Conservation (phyloP, 2,329 filamentous ascomycete species). For the Cordyceps cateniannulata region DNA sequence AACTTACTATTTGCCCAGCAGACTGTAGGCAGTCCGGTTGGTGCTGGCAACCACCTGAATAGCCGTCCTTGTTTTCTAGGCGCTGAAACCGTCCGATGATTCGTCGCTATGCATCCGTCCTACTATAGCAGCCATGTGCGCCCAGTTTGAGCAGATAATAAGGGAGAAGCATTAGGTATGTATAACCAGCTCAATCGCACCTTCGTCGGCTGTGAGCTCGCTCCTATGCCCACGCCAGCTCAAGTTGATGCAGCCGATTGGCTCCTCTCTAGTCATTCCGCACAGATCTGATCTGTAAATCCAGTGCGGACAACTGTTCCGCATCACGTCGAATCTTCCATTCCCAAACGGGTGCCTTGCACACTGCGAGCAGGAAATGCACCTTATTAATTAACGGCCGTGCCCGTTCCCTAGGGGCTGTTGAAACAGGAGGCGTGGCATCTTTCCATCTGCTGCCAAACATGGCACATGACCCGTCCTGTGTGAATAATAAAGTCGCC, state of each 20-base stretch:
- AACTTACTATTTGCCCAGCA: neutral
- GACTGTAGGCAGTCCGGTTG: neutral
- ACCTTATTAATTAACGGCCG: neutral
- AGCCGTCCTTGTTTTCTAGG: neutral
- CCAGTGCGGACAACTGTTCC: neutral
- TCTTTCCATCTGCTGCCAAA: neutral
- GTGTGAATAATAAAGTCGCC: neutral
- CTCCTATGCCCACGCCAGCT: neutral
- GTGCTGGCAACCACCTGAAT: neutral
- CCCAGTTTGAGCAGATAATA: no score
- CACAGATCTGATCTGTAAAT: neutral
- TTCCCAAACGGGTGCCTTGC: neutral
- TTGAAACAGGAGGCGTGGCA: neutral
- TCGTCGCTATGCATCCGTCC: neutral
- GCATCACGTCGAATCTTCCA: neutral
- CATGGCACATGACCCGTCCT: neutral
- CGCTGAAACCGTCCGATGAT: neutral
- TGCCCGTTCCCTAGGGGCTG: neutral
- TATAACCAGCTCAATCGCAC: neutral
- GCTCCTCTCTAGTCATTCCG: neutral
- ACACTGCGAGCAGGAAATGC: neutral
- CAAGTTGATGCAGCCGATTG: neutral
- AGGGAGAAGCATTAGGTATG: no score
- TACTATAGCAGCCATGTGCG: neutral
- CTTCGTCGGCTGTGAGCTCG: neutral